phyloP scores from a whole-genome alignment of 2,329 filamentous ascomycete species.

The Aspergillus eucalypticola region DNA sequence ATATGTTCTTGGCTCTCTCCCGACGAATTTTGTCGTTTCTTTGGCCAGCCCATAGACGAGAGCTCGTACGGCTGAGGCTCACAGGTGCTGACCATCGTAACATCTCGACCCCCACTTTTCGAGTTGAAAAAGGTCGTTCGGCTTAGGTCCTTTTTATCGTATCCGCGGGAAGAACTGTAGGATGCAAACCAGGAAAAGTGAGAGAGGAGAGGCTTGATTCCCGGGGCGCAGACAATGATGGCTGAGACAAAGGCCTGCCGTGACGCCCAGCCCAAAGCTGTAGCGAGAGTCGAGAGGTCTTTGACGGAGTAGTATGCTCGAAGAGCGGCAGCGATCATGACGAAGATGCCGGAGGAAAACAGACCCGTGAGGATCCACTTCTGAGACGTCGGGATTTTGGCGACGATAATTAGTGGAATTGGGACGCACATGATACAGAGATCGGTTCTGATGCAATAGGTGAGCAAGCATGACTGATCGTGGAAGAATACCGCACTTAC shows the following conservation, averaged over 20 bases:
- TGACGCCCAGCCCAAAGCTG: conserved; percentile 22
- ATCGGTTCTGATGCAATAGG: conserved; percentile 16
- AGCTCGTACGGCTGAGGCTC: conserved; percentile 13
- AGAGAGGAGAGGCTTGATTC: conserved; percentile 20
- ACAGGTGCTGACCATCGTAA: background rate
- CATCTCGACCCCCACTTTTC: conserved; percentile 9
- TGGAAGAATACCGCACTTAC: conserved; percentile 5
- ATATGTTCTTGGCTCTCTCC: conserved; percentile 20
- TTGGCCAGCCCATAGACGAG: background rate
- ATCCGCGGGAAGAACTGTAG: conserved; percentile 1
- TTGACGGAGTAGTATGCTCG: conserved; percentile 26
- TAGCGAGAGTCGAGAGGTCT: conserved; percentile 15
- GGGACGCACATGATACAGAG: conserved; percentile 21
- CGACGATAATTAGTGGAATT: conserved; percentile 20
- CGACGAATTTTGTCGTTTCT: background rate
- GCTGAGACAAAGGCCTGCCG: conserved; percentile 21
- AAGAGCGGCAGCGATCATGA: conserved; percentile 22
- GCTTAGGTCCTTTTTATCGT: background rate
- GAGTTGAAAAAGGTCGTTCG: conserved; percentile 10
- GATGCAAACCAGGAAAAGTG: conserved; percentile 13
- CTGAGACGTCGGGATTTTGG: conserved; percentile 15
- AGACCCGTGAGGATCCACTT: conserved; percentile 20
- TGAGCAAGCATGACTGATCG: background rate
- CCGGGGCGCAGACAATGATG: conserved; percentile 20
- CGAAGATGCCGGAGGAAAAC: conserved; percentile 23